A percentile compares a stretch with the other conserved stretches of the same genome.
These are phyloP conservation scores for Raffaelea ambrosiae DNA, from an alignment of 2,329 filamentous ascomycete species.

Conservation along the genomic window DNA sequence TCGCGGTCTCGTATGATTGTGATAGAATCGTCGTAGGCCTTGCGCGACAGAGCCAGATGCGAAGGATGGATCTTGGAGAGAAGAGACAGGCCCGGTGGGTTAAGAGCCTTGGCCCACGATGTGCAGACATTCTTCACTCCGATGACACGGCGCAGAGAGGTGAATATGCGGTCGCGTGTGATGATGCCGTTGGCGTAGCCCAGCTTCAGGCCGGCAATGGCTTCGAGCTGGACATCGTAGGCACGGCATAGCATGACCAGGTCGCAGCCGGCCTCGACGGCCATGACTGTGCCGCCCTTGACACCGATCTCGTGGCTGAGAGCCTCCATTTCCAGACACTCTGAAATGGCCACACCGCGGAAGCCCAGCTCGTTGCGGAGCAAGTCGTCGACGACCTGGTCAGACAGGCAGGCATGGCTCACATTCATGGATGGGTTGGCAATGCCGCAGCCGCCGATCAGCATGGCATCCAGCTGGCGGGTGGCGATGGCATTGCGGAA, in stretches of 20 bases:
- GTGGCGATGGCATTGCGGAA: conserved; percentile 84
- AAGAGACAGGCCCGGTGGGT: conserved; percentile 69
- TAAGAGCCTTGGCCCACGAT: conserved; percentile 84
- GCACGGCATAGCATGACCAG: conserved; percentile 81
- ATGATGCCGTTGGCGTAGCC: conserved; percentile 89
- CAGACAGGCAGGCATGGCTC: conserved; percentile 87
- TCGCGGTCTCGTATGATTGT: conserved; percentile 88
- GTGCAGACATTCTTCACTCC: conserved; percentile 78
- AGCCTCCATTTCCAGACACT: conserved; percentile 95
- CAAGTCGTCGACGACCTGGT: conserved; percentile 86
- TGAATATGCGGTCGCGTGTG: conserved; percentile 66
- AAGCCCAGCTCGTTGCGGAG: conserved; percentile 85
- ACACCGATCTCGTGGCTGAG: conserved; percentile 95
- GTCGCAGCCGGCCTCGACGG: conserved; percentile 92
- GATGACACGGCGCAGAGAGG: conserved; percentile 71
- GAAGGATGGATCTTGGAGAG: conserved; percentile 74
- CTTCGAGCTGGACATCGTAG: conserved; percentile 82
- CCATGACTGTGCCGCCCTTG: conserved; percentile 93
- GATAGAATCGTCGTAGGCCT: conserved; percentile 86
- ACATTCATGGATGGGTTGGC: conserved; percentile 87
- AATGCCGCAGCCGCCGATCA: conserved; percentile 91
- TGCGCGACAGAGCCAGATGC: conserved; percentile 72
- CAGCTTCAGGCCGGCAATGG: conserved; percentile 79
- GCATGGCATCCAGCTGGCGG: conserved; percentile 81
- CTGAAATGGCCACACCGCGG: conserved; percentile 85